Percentiles rank a stretch among this genome's conserved stretches.
Conservation (phyloP, 371 early-diverging fungal genomes). For the Sporodiniella umbellata region DNA sequence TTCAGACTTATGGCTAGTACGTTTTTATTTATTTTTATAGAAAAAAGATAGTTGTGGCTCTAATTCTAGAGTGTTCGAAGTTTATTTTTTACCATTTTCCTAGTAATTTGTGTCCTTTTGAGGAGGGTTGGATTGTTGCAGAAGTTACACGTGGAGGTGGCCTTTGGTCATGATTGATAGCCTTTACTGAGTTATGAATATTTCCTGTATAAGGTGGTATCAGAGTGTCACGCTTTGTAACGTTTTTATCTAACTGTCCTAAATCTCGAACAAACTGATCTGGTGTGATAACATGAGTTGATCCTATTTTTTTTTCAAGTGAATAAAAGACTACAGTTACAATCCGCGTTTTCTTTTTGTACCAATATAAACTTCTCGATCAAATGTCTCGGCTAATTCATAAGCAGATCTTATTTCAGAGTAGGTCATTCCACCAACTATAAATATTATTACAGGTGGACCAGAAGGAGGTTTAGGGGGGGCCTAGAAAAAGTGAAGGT, state of each 20-base stretch:
- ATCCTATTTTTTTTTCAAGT: conserved; percentile 40
- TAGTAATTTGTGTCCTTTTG: conserved; percentile 17
- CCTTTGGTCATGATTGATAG: background rate
- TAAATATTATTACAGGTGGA: conserved; percentile 68
- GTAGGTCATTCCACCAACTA: conserved; percentile 91
- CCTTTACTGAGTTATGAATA: conserved; percentile 12
- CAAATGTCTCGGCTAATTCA: conserved; percentile 68
- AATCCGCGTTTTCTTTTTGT: conserved; percentile 15
- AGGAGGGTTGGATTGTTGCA: background rate
- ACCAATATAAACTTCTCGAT: conserved; percentile 84
- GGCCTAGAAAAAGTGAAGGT: conserved; percentile 24
- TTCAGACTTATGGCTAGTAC: too few species aligned
- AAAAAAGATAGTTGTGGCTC: background rate
- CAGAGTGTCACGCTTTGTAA: conserved; percentile 19
- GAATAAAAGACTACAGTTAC: background rate
- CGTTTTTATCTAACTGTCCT: conserved; percentile 26
- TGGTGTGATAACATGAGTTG: conserved; percentile 80
- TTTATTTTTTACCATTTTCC: conserved; percentile 19
- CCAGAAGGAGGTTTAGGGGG: conserved; percentile 48
- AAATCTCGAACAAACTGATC: conserved; percentile 69
- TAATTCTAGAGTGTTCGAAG: background rate
- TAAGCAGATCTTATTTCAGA: conserved; percentile 88
- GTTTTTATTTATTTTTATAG: background rate
- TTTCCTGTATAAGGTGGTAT: conserved; percentile 38
- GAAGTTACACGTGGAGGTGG: conserved; percentile 19